Evolutionary conservation across 148 eudicot species (phyloP), one percentile per base, ranked within the genome.

Genomic region (Silene latifolia): DNA sequence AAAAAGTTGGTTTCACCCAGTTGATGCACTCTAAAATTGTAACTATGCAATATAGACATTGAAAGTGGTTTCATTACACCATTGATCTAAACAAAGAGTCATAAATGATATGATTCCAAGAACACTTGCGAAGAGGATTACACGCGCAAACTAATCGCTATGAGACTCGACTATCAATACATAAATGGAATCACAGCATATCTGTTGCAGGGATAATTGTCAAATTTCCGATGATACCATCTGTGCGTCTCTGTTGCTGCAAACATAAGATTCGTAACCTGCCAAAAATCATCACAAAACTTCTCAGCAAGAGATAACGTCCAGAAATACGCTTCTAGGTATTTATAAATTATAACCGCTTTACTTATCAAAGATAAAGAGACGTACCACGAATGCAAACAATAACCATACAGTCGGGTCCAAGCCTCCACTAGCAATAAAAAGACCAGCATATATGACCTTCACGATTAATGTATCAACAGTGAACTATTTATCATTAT

Each of bases 181-280:
- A 87, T 75, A 74, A 81, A 82, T 4, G 97, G 99, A 60, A 95
- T 77, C 10, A 92, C 80, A 18, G 90, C 90, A 46, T 56, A 74
- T 47, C 99, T 86, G 18, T 85, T 64, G 46, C 76, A 77, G 2
- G 99, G 98, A 73, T 95, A 95, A 71, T 89, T 73, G 46, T 92
- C 98, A 15, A 95, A 95, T 78, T 95, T 95, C 23, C 51, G 84
- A 21, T 71, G 83, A 76, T 95, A 95, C 99, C 99, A 95, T 79
- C 87, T 82, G 15, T 92, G 99, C 44, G 99, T 90, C 76, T 92
- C 99, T 62, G 83, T 86, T 23, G 99, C 97, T 51, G 98, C 91
- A 72, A 95, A 71, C 18, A 57, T 78, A 80, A 92, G 99, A 86
- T 95, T 95, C 59, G 87, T 85, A 68, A 92, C 97, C 99, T 95